Conservation (phyloP, 1,139 yeast genomes). For the Yamadazyma atlantica region DNA sequence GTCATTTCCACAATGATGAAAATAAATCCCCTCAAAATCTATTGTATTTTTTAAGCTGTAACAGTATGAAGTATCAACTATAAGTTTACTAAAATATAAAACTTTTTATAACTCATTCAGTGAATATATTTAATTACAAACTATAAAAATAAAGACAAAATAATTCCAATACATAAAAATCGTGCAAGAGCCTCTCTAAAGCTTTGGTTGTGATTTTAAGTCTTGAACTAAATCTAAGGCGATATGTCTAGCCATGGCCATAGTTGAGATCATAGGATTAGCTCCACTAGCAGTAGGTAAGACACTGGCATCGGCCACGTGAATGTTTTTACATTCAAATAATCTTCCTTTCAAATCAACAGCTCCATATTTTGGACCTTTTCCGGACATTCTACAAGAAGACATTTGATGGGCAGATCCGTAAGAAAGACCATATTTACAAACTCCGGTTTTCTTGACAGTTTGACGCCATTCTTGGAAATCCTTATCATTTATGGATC, state of each 20-base stretch:
- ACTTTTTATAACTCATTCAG: not conserved
- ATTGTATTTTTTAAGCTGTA: slow-evolving; percentile 43
- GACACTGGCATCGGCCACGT: slow-evolving; percentile 57
- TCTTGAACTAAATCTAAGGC: slow-evolving; percentile 37
- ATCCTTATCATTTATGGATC: slow-evolving; percentile 45
- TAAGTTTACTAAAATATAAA: slow-evolving; percentile 1
- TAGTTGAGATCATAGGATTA: slow-evolving; percentile 51
- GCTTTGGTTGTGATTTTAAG: slow-evolving; percentile 29
- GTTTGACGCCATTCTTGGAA: slow-evolving; percentile 45
- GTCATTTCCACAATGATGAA: slow-evolving; percentile 28
- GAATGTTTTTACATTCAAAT: slow-evolving; percentile 53
- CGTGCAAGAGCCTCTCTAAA: no score
- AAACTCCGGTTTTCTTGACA: slow-evolving; percentile 28
- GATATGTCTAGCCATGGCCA: slow-evolving; percentile 41
- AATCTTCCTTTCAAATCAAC: slow-evolving; percentile 50
- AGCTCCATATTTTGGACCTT: slow-evolving; percentile 50
- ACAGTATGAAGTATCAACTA: slow-evolving; percentile 38
- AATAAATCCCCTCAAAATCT: slow-evolving; percentile 36
- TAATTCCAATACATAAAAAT: no score
- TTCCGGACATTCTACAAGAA: slow-evolving; percentile 54
- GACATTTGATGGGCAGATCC: slow-evolving; percentile 68
- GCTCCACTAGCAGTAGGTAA: slow-evolving; percentile 63
- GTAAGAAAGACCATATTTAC: slow-evolving; percentile 29
- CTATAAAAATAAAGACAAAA: not conserved
- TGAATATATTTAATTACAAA: not conserved